A percentile compares a stretch with the other conserved stretches of the same genome.
These are phyloP conservation scores for Cystobasidium slooffiae DNA, from an alignment of 1,284 basidiomycete genomes.

Conservation along the genomic window DNA sequence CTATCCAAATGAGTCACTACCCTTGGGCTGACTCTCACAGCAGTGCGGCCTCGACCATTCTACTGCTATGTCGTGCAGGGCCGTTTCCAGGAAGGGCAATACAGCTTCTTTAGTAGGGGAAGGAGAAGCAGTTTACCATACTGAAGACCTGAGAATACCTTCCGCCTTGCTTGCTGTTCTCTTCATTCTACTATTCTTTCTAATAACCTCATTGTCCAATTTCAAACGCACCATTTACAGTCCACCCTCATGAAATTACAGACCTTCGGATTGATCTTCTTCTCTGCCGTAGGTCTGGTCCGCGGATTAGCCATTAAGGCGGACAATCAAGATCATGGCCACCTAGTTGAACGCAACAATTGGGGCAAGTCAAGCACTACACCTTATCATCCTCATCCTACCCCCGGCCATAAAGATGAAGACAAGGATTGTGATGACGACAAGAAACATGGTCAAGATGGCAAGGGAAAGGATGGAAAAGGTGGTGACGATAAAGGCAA, in stretches of 20 bases:
- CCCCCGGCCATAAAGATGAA: background rate
- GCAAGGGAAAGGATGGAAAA: background rate
- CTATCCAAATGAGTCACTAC: too few relatives aligned
- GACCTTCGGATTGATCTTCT: background rate
- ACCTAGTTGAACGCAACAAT: background rate
- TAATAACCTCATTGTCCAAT: background rate
- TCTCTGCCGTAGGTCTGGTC: background rate
- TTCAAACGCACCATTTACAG: too few relatives aligned
- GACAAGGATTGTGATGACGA: background rate
- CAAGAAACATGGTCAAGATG: background rate
- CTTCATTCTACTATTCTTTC: background rate
- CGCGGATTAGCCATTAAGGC: background rate
- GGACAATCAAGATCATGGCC: background rate
- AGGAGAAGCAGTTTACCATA: too few relatives aligned
- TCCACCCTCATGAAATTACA: background rate
- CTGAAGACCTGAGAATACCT: too few relatives aligned
- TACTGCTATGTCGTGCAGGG: too few relatives aligned
- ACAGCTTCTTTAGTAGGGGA: too few relatives aligned
- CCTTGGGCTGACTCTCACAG: too few relatives aligned
- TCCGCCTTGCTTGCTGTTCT: background rate
- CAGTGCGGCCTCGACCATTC: too few relatives aligned
- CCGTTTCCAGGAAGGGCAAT: too few relatives aligned
- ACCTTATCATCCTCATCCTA: background rate
- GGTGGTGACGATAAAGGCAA: slow-evolving; percentile 3
- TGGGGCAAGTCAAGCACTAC: background rate